Evolutionary conservation across 176 grass and related monocot species (phyloP), one percentile per base, ranked within the genome.

Genomic region (Miscanthus lutarioriparius): DNA sequence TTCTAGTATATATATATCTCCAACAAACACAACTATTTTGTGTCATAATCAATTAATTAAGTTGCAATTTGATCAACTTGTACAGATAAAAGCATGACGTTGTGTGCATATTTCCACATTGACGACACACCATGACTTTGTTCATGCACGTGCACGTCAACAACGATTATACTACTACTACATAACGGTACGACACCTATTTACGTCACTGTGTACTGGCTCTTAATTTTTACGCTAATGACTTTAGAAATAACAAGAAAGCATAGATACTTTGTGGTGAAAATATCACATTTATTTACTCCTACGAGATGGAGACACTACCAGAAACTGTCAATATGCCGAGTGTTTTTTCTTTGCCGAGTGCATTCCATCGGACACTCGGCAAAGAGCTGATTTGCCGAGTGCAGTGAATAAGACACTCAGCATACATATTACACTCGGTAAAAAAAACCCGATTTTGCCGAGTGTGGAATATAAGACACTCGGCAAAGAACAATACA

Each of bases 81-180:
- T 10, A 4, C 58, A 45, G 16, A 40, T 10, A 38, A 70, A 48
- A 70, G 0, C 33, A 27, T 81, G 65, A 27, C 66, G 32, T 37
- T 81, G 47, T 35, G 22, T 27, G 37, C 16, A 17, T 14, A 28
- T 70, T 71, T 71, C 48, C 49, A 82, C 67, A 30, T 5, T 28
- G 49, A 71, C 48, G n/a, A 28, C 66, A 40, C 19, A 37, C 14
- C 79, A 26, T 39, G 67, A 82, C 67, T 59, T 72, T 82, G 8
- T 30, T 82, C 67, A 40, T 71, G 66, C 80, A 71, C 80, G 80
- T 72, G 67, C 80, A 72, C 2, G 38, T 72, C 67, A 82, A 82
- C 47, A 17, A 40, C 9, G 23, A 22, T 58, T 81, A 70, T 28
- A 37, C 10, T 47, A 51, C 9, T 13, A 26, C 20, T 28, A 15